Conservation (phyloP, 2,329 filamentous ascomycete genomes). For the Capronia coronata region DNA sequence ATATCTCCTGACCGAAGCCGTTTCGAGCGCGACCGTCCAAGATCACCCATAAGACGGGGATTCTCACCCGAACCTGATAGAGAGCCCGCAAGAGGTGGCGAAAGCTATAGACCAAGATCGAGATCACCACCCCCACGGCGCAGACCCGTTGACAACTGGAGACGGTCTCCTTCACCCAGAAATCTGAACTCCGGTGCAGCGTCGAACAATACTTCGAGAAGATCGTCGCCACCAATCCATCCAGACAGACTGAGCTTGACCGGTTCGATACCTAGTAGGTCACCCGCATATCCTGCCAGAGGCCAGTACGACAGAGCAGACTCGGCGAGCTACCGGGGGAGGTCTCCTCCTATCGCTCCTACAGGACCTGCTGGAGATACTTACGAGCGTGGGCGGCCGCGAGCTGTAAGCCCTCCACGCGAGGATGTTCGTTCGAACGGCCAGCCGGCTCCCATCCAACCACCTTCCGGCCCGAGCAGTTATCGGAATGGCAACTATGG, state of each 20-base stretch:
- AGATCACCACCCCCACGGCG: constrained; percentile 47
- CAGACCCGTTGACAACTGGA: constrained; percentile 45
- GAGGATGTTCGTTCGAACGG: constrained; percentile 27
- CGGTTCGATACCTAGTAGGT: constrained; percentile 27
- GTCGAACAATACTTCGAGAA: constrained; percentile 53
- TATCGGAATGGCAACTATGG: constrained; percentile 25
- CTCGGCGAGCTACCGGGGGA: constrained; percentile 19
- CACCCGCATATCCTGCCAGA: constrained; percentile 23
- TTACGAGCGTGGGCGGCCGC: neutral
- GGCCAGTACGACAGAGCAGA: constrained; percentile 19
- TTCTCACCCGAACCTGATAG: constrained; percentile 23
- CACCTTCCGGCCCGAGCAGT: constrained; percentile 24
- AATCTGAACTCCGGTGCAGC: constrained; percentile 48
- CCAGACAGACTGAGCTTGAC: constrained; percentile 45
- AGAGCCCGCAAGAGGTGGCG: constrained; percentile 28
- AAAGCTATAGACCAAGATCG: constrained; percentile 41
- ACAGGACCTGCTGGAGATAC: constrained; percentile 6
- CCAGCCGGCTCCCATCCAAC: constrained; percentile 10
- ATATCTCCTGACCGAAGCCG: constrained; percentile 30
- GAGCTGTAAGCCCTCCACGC: constrained; percentile 15
- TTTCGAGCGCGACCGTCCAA: constrained; percentile 31
- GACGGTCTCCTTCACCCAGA: constrained; percentile 49
- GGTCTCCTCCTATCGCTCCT: constrained; percentile 13
- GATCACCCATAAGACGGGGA: constrained; percentile 36
- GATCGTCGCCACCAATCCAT: constrained; percentile 55